Conservation (phyloP, 2,329 filamentous ascomycete species). For the Aspergillus ochraceus region DNA sequence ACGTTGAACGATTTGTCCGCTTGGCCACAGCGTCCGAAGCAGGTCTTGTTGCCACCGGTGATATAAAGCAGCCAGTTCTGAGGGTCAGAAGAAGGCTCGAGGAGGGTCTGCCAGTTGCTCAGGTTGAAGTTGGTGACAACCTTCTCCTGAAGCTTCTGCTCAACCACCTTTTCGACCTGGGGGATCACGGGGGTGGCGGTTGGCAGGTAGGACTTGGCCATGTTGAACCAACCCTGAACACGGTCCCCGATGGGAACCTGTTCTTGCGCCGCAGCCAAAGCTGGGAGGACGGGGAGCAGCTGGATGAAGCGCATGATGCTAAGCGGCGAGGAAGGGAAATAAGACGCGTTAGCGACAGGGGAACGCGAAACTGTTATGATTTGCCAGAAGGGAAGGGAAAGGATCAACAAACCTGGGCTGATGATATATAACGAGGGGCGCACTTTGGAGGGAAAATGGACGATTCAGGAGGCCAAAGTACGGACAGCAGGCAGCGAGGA, state of each 20-base stretch:
- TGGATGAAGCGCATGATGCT: slow-evolving; percentile 55
- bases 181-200: slow-evolving; percentile 42
- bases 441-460: slow-evolving; percentile 19
- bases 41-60: slow-evolving; percentile 65
- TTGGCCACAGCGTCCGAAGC: slow-evolving; percentile 58
- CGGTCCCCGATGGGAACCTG: slow-evolving; percentile 54
- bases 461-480: slow-evolving; percentile 20
- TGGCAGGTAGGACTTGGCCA: slow-evolving; percentile 57
- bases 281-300: slow-evolving; percentile 49
- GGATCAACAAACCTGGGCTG: slow-evolving; percentile 20
- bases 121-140: slow-evolving; percentile 55
- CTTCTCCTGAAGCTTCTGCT: slow-evolving; percentile 48
- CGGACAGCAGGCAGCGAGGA: slow-evolving; percentile 27
- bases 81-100: slow-evolving; percentile 44
- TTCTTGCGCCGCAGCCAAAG: slow-evolving; percentile 57
- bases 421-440: slow-evolving; percentile 13
- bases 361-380: slow-evolving; percentile 3
- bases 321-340: slow-evolving; percentile 4
- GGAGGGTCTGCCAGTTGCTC: slow-evolving; percentile 57
- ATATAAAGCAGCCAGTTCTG: slow-evolving; percentile 62
- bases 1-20: slow-evolving; percentile 56
- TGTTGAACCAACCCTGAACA: slow-evolving; percentile 49
- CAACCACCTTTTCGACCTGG: slow-evolving; percentile 42
- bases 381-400: slow-evolving; percentile 4
- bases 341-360: slow-evolving; percentile 20